These are phyloP conservation scores for Apophysomyces elegans DNA, from an alignment of 371 early-diverging fungal species.

Conservation along the genomic window DNA sequence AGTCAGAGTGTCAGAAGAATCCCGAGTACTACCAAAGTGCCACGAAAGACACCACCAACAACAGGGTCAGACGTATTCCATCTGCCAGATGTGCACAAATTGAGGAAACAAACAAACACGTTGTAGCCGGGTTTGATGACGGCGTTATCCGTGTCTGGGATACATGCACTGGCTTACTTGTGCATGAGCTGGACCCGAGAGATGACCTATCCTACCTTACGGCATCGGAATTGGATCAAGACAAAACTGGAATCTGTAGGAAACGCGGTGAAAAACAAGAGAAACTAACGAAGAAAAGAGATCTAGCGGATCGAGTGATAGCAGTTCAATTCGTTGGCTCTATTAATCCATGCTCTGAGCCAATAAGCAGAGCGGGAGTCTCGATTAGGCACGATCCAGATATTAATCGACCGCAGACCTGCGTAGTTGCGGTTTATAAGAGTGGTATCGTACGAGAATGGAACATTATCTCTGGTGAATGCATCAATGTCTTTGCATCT, in stretches of 20 bases:
- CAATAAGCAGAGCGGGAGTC: slow-evolving; percentile 24
- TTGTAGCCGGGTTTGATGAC: slow-evolving; percentile 35
- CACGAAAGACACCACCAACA: neutral
- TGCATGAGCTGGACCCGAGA: slow-evolving; percentile 23
- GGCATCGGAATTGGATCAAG: slow-evolving; percentile 10
- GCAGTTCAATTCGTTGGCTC: slow-evolving; percentile 24
- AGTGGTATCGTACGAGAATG: slow-evolving; percentile 36
- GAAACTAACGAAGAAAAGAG: neutral
- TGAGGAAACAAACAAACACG: slow-evolving; percentile 35
- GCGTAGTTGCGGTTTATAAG: slow-evolving; percentile 30
- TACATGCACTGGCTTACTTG: slow-evolving; percentile 21
- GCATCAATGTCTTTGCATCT: slow-evolving; percentile 28
- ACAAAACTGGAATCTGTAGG: slow-evolving; percentile 6
- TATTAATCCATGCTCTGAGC: slow-evolving; percentile 21
- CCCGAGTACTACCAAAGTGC: slow-evolving; percentile 13
- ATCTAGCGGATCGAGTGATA: slow-evolving; percentile 21
- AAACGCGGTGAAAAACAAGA: neutral
- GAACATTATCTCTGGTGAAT: slow-evolving; percentile 35
- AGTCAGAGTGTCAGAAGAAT: slow-evolving; percentile 19
- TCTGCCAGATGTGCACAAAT: slow-evolving; percentile 30
- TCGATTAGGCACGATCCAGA: neutral
- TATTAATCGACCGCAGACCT: slow-evolving; percentile 19
- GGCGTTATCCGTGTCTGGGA: slow-evolving; percentile 39
- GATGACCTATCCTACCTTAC: slow-evolving; percentile 10
- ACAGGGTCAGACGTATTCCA: neutral